phyloP scores from a whole-genome alignment of 1,284 basidiomycete species.

The Leccinum subspadiceum region DNA sequence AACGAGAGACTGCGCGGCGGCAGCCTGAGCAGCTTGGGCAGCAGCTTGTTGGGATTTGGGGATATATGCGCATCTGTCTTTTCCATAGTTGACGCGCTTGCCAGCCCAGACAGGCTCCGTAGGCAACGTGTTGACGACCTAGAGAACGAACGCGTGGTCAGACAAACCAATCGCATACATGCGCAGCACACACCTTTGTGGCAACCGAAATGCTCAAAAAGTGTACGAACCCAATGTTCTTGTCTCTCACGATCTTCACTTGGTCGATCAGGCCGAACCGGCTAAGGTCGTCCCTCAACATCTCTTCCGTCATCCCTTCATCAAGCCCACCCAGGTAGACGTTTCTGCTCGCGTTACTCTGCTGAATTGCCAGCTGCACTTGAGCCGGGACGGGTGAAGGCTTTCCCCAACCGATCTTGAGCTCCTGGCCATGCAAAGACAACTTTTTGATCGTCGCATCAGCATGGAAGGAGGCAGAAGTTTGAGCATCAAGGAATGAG shows the following conservation, averaged over 20 bases:
- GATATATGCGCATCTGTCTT: slow-evolving; percentile 93
- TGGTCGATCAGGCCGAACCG: slow-evolving; percentile 96
- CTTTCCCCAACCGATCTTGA: slow-evolving; percentile 97
- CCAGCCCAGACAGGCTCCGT: slow-evolving; percentile 90
- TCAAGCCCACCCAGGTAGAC: slow-evolving; percentile 93
- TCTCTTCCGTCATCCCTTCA: slow-evolving; percentile 85
- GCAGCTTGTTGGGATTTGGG: slow-evolving; percentile 86
- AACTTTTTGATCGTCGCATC: slow-evolving; percentile 93
- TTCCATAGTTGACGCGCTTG: slow-evolving; percentile 93
- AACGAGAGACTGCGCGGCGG: slow-evolving; percentile 77
- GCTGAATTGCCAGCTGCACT: slow-evolving; percentile 82
- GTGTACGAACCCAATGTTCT: slow-evolving; percentile 97
- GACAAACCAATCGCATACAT: background rate
- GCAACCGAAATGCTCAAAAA: slow-evolving; percentile 91
- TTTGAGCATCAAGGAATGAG: slow-evolving; percentile 90
- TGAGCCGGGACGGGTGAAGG: slow-evolving; percentile 82
- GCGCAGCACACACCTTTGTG: slow-evolving; percentile 66
- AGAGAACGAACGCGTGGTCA: slow-evolving; percentile 4
- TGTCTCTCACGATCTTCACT: slow-evolving; percentile 96
- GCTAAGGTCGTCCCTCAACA: slow-evolving; percentile 81
- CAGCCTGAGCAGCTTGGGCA: slow-evolving; percentile 77
- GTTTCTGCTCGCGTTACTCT: slow-evolving; percentile 89
- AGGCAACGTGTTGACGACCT: slow-evolving; percentile 89
- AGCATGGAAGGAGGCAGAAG: slow-evolving; percentile 91
- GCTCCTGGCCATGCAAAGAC: slow-evolving; percentile 85